Evolutionary conservation across 148 eudicot genomes (phyloP).

Genomic region (Camellia granthamiana): DNA sequence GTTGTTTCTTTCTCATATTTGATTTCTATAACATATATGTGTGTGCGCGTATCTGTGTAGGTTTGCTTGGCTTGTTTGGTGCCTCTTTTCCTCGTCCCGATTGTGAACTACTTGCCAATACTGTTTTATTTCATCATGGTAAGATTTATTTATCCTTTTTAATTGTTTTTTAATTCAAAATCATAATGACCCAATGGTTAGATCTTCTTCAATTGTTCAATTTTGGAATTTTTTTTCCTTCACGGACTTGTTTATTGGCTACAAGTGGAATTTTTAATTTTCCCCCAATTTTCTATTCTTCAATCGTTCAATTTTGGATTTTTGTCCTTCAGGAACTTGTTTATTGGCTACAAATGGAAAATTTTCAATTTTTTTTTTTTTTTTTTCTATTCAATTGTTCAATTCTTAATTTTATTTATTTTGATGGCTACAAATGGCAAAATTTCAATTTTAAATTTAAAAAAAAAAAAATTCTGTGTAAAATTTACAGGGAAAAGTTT

Average conservation of each 20-base stretch:
- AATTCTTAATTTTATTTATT: too few relatives aligned
- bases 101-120: slow-evolving; percentile 14
- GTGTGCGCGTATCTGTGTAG: background rate
- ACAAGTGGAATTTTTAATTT: too few relatives aligned
- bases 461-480: background rate
- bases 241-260: background rate
- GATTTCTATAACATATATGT: background rate
- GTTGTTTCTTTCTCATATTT: background rate
- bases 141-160: background rate
- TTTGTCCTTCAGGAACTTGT: too few relatives aligned
- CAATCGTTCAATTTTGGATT: too few relatives aligned
- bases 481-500: slow-evolving; percentile 50
- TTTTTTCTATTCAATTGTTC: too few relatives aligned
- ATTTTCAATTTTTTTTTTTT: too few relatives aligned
- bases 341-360: too few relatives aligned
- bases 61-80: slow-evolving; percentile 20
- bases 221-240: background rate
- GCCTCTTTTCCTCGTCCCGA: slow-evolving; percentile 24
- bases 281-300: too few relatives aligned
- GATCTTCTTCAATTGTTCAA: background rate
- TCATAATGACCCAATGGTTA: background rate
- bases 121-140: slow-evolving; percentile 18
- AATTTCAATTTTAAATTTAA: background rate
- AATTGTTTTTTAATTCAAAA: background rate
- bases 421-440: background rate